Conservation (phyloP, 2,329 filamentous ascomycete genomes). For the Penicillium sp. region DNA sequence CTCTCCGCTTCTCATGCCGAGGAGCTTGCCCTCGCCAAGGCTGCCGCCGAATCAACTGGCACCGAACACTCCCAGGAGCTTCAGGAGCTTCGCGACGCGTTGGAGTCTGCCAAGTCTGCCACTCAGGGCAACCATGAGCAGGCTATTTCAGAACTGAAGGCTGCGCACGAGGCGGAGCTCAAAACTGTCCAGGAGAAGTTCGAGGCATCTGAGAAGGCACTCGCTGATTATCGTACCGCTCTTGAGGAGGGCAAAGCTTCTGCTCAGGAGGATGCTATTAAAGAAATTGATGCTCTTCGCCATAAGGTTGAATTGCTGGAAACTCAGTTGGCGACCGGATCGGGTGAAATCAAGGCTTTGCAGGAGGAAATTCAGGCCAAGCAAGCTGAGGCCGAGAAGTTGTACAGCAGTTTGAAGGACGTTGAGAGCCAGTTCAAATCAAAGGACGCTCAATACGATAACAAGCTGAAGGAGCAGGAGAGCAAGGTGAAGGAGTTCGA, state of each 20-base stretch:
- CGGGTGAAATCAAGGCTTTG: slow-evolving; percentile 33
- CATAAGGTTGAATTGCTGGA: slow-evolving; percentile 35
- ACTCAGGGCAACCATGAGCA: slow-evolving; percentile 30
- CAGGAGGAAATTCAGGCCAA: slow-evolving; percentile 35
- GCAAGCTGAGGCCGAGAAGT: slow-evolving; percentile 34
- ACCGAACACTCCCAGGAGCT: slow-evolving; percentile 31
- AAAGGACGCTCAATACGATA: slow-evolving; percentile 37
- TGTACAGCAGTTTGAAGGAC: slow-evolving; percentile 36
- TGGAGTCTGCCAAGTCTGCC: slow-evolving; percentile 29
- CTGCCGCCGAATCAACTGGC: slow-evolving; percentile 29
- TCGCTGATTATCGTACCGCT: slow-evolving; percentile 31
- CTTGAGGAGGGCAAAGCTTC: slow-evolving; percentile 34
- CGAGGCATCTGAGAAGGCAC: slow-evolving; percentile 31
- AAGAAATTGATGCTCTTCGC: slow-evolving; percentile 36
- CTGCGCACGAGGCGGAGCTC: slow-evolving; percentile 30
- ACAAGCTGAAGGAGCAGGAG: slow-evolving; percentile 32
- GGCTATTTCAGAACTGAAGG: slow-evolving; percentile 31
- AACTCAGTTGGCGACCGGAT: slow-evolving; percentile 29
- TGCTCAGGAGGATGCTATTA: slow-evolving; percentile 31
- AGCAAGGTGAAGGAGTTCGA: slow-evolving; percentile 31
- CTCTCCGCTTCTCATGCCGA: slow-evolving; percentile 30
- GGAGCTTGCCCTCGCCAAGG: slow-evolving; percentile 32
- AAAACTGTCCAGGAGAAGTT: slow-evolving; percentile 35
- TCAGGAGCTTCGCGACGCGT: slow-evolving; percentile 31
- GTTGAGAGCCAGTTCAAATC: slow-evolving; percentile 36